Evolutionary conservation across 352 stramenopile genomes (phyloP), one percentile per base, ranked within the genome.

Genomic region (Phytophthora parvispora): DNA sequence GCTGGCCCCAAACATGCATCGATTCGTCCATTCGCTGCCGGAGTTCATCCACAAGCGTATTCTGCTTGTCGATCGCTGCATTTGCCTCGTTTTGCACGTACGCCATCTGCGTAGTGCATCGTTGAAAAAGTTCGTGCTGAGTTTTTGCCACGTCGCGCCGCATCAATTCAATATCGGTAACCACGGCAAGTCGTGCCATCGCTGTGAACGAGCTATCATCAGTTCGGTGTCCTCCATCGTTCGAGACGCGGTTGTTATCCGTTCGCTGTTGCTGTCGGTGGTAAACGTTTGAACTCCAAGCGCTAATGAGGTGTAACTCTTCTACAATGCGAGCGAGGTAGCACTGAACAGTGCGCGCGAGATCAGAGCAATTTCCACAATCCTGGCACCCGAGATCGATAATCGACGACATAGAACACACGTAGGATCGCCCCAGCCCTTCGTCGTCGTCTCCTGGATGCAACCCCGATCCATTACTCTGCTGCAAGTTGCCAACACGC

Each of bases 321-420:
- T 88, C 73, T 16, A 82, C 75, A n/a, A 90, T 89, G 20, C 76
- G 61, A 64, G 63, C 75, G 38, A 87, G 68, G 49, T 86, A 90
- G 16, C 73, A 55, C 57, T 85, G 80, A 1, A 84, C 72, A 29
- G 68, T 84, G 1, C 67, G 48, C 4, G 64, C 43, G 20, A 90
- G 60, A n/a, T 80, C 70, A 28, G 40, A 38, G 29, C 20, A 56
- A 29, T 59, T 60, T 13, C 27, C 51, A 22, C 40, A 28, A 8
- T 65, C 57, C 12, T 72, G 67, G 22, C 70, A 54, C 8, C 67
- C 64, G 52, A 90, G 60, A 55, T 88, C 75, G 6, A 88, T 49
- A 28, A 73, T 65, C 25, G 69, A 72, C 6, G 69, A 77, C 53
- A 71, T 67, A 2, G 52, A 89, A 49, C 63, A 75, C 29, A 82